These are phyloP conservation scores for Onygenales sp. DNA, from an alignment of 2,329 filamentous ascomycete genomes.

Conservation along the genomic window DNA sequence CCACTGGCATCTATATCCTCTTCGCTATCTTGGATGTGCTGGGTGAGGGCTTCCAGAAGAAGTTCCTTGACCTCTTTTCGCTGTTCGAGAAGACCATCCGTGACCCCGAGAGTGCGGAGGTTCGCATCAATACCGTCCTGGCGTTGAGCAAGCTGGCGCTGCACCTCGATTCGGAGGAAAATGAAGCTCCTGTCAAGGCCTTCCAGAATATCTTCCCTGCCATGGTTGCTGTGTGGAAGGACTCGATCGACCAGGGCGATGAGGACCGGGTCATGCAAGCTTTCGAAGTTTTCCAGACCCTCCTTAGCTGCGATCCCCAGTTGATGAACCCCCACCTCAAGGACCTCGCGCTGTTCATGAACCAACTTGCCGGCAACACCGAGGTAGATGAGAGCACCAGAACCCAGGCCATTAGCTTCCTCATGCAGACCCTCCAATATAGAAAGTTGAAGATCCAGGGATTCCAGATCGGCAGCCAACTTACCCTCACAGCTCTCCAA, in stretches of 20 bases:
- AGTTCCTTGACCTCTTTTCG: slow-evolving; percentile 67
- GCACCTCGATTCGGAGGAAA: slow-evolving; percentile 80
- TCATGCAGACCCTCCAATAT: slow-evolving; percentile 86
- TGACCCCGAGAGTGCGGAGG: slow-evolving; percentile 82
- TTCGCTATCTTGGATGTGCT: slow-evolving; percentile 85
- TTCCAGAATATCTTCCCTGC: slow-evolving; percentile 74
- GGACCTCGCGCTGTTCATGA: slow-evolving; percentile 88
- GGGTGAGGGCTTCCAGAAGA: slow-evolving; percentile 72
- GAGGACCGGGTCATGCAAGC: slow-evolving; percentile 83
- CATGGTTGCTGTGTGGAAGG: slow-evolving; percentile 85
- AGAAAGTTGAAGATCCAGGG: slow-evolving; percentile 92
- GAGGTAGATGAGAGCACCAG: slow-evolving; percentile 75
- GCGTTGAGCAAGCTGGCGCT: slow-evolving; percentile 81
- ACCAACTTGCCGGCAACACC: slow-evolving; percentile 69
- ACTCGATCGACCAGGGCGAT: slow-evolving; percentile 66
- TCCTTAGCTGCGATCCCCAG: slow-evolving; percentile 79
- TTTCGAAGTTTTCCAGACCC: slow-evolving; percentile 95
- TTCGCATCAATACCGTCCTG: slow-evolving; percentile 88
- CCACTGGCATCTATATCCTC: slow-evolving; percentile 87
- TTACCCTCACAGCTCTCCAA: slow-evolving; percentile 79
- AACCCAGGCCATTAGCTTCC: slow-evolving; percentile 82
- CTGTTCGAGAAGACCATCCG: slow-evolving; percentile 81
- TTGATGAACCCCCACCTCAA: slow-evolving; percentile 78
- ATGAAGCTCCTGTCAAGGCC: slow-evolving; percentile 59
- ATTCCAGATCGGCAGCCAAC: slow-evolving; percentile 73